Conservation (phyloP, 345 rosid species). For the Trapa incisa region DNA sequence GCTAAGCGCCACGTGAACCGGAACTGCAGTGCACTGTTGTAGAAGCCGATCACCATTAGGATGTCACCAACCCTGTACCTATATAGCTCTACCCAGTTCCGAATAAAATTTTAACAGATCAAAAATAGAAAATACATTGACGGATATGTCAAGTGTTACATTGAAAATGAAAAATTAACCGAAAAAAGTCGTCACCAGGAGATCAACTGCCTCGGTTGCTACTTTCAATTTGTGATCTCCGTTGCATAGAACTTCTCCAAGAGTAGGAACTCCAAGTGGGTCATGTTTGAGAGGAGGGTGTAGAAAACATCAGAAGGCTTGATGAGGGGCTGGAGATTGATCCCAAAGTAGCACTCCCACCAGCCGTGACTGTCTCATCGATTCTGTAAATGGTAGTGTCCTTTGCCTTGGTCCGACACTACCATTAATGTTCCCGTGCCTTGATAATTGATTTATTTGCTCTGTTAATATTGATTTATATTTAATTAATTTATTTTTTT, state of each 20-base stretch:
- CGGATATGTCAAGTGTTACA: too few species aligned
- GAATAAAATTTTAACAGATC: neutral
- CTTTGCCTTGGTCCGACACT: too few species aligned
- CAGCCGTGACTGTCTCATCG: too few species aligned
- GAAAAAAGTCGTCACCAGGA: slow-evolving; percentile 76
- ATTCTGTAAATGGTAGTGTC: too few species aligned
- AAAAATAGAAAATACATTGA: too few species aligned
- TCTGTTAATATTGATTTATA: too few species aligned
- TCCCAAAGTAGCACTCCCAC: slow-evolving; percentile 85
- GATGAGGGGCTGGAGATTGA: slow-evolving; percentile 65
- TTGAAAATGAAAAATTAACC: slow-evolving; percentile 22
- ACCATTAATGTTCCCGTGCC: too few species aligned
- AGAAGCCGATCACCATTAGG: slow-evolving; percentile 64
- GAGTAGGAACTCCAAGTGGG: slow-evolving; percentile 77
- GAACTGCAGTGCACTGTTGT: slow-evolving; percentile 81
- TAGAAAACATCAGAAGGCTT: slow-evolving; percentile 74
- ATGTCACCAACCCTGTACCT: slow-evolving; percentile 90
- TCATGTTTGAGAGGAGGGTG: slow-evolving; percentile 86
- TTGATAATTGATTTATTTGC: too few species aligned
- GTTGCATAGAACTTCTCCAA: slow-evolving; percentile 30
- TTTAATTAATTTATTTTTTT: too few species aligned
- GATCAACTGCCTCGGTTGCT: slow-evolving; percentile 38
- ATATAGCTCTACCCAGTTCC: slow-evolving; percentile 37
- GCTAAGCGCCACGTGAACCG: slow-evolving; percentile 72
- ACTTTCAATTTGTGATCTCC: slow-evolving; percentile 7